A percentile compares a stretch with the other conserved stretches of the same genome.
These are phyloP conservation scores for Ophiognomonia clavigignenti-juglandacearum DNA, from an alignment of 2,329 filamentous ascomycete species.

Conservation along the genomic window DNA sequence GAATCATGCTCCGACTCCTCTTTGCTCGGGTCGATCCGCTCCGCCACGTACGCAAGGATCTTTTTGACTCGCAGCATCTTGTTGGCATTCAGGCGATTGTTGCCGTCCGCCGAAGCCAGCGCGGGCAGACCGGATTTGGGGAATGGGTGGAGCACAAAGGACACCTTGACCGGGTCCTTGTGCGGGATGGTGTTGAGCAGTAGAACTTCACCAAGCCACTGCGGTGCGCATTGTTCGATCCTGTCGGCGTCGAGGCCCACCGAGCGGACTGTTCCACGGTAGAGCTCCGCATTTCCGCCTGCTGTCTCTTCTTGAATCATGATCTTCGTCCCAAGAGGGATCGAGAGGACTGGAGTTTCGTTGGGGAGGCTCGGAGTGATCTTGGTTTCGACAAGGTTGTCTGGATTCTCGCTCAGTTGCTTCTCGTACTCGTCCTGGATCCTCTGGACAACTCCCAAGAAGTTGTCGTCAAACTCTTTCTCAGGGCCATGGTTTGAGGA, in stretches of 20 bases:
- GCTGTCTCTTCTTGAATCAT: slow-evolving; percentile 66
- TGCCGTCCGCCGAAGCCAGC: slow-evolving; percentile 71
- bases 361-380: slow-evolving; percentile 65
- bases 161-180: slow-evolving; percentile 96
- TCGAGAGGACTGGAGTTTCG: slow-evolving; percentile 72
- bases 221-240: slow-evolving; percentile 80
- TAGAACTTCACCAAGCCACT: slow-evolving; percentile 88
- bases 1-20: slow-evolving; percentile 40
- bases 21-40: slow-evolving; percentile 68
- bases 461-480: slow-evolving; percentile 70
- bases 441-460: slow-evolving; percentile 67
- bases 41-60: slow-evolving; percentile 85
- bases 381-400: slow-evolving; percentile 52
- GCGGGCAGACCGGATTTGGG: slow-evolving; percentile 64
- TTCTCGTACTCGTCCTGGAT: slow-evolving; percentile 71
- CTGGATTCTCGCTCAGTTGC: slow-evolving; percentile 51
- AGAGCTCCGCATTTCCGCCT: slow-evolving; percentile 75
- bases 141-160: slow-evolving; percentile 83
- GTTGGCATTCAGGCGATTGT: slow-evolving; percentile 91
- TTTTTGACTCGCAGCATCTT: slow-evolving; percentile 95
- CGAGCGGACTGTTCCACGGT: slow-evolving; percentile 78
- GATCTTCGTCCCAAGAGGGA: slow-evolving; percentile 61
- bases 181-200: slow-evolving; percentile 74
- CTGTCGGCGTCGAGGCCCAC: slow-evolving; percentile 73
- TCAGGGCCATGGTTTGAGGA: slow-evolving; percentile 55